Base-by-base conservation (phyloP, 768 basidiomycete genomes). In the Boletus reticulatus region DNA sequence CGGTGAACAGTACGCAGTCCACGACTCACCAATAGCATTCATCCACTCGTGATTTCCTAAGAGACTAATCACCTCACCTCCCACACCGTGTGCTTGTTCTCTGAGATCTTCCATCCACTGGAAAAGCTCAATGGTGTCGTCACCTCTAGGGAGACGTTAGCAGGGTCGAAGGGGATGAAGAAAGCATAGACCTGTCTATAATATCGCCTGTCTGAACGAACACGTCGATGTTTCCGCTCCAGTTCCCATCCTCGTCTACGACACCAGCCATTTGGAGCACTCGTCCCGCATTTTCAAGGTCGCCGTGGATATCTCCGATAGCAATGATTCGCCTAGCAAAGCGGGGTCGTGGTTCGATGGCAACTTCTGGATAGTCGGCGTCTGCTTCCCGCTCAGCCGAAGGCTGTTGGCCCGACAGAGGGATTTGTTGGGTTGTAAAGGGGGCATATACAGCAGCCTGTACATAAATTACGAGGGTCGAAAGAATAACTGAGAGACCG, bases 31-130 rank as follows among this genome's bases (percentile, higher is more conserved):
- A 55, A 92, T 86, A 14, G 82, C 84, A 61, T 95, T 95, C 93
- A 98, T 97, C 78, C 88, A 87, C 70, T 98, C 97, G 62, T 99
- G 97, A 69, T 99, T 99, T 24, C 97, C 97, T 34, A 98, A 75
- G 52, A 92, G 80, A 13, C 82, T 85, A 32, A 96, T 67, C 14
- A 99, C 79, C 5, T 77, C 80, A 2, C 92, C 94, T 4, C 92
- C 92, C 14, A 71, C 75, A 0, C 74, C 72, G 5, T 71, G 71
- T 1, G 96, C 95, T 69, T 98, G 85, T 9, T 73, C 80, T 24
- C 95, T 84, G 8, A 99, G 78, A 38, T 73, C 73, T 55, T 95
- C 93, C 86, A 98, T 91, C 82, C 88, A 87, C 29, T 75, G 65
- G 70, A 91, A 98, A 11, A 98, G 76, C 39, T 81, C 78, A 50